A percentile compares a stretch with the other conserved stretches of the same genome.
Conservation (phyloP, 352 stramenopile species). For the Globisporangium acanthophoron region DNA sequence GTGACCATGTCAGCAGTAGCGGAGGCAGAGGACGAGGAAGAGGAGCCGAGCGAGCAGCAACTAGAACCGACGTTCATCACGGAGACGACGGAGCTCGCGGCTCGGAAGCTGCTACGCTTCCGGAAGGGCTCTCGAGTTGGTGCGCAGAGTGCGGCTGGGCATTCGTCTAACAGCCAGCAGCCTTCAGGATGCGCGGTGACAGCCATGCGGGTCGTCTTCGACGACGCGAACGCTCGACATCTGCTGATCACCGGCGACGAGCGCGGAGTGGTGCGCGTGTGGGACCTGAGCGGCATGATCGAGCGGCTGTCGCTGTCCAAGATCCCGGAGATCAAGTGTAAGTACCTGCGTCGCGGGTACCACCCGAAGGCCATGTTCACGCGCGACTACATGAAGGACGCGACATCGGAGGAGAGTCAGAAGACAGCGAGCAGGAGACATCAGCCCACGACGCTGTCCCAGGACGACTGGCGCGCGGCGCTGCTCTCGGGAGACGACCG, state of each 20-base stretch:
- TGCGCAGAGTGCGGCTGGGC: background rate
- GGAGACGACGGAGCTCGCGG: constrained; percentile 26
- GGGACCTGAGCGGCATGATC: constrained; percentile 47
- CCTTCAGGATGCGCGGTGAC: constrained; percentile 25
- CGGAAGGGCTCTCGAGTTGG: background rate
- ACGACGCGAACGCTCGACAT: constrained; percentile 35
- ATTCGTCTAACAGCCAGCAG: background rate
- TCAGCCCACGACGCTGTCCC: constrained; percentile 20
- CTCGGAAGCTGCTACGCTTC: constrained; percentile 30
- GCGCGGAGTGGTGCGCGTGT: constrained; percentile 35
- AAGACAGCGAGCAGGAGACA: constrained; percentile 1
- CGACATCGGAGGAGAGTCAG: constrained; percentile 4
- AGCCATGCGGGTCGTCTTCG: constrained; percentile 46
- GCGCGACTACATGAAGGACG: constrained; percentile 48
- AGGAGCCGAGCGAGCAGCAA: background rate
- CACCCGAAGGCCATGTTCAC: constrained; percentile 57
- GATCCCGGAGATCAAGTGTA: constrained; percentile 59
- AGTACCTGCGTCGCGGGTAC: constrained; percentile 53
- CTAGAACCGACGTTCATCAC: constrained; percentile 22
- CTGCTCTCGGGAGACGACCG: constrained; percentile 30
- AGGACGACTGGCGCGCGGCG: constrained; percentile 22
- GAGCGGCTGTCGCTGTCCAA: constrained; percentile 39
- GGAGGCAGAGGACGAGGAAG: constrained; percentile 8
- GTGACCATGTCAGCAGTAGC: background rate
- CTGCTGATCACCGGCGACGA: constrained; percentile 63